These are phyloP conservation scores for Marasmius sp. DNA, from an alignment of 1,284 basidiomycete genomes.

Conservation along the genomic window DNA sequence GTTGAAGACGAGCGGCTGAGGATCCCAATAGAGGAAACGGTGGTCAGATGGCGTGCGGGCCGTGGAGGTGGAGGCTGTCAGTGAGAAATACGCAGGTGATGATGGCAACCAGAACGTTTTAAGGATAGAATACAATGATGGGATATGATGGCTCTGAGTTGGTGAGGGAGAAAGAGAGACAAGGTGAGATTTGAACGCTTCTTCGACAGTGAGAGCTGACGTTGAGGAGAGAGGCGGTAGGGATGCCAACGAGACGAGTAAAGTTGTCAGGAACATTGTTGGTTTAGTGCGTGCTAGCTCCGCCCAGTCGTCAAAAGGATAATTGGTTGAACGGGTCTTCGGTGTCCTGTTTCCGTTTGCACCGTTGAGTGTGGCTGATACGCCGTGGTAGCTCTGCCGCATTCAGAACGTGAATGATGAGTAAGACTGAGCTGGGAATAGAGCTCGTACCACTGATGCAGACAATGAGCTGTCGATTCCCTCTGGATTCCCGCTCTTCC, in stretches of 20 bases:
- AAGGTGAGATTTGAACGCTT: constrained; percentile 72
- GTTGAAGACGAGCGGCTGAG: constrained; percentile 72
- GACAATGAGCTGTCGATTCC: background rate
- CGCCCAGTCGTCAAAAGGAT: constrained; percentile 60
- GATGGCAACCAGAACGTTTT: constrained; percentile 79
- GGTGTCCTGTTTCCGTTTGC: background rate
- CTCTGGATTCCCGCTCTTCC: background rate
- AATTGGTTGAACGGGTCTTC: constrained; percentile 15
- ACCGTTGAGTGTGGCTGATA: background rate
- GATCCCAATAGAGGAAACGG: constrained; percentile 78
- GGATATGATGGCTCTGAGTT: constrained; percentile 52
- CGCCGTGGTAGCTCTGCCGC: background rate
- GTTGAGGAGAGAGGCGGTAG: constrained; percentile 54
- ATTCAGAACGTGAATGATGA: background rate
- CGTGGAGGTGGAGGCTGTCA: constrained; percentile 68
- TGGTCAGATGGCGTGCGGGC: constrained; percentile 67
- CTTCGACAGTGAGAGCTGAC: constrained; percentile 60
- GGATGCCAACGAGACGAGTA: constrained; percentile 54
- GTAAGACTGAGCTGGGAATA: background rate
- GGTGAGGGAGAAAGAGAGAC: constrained; percentile 51
- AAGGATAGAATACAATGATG: constrained; percentile 66
- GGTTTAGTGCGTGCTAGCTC: constrained; percentile 53
- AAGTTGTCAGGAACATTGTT: constrained; percentile 51
- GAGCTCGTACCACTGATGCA: background rate
- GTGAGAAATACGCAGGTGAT: constrained; percentile 69